Evolutionary conservation across 306 rosid species (phyloP).

Genomic region (Rosa chinensis): DNA sequence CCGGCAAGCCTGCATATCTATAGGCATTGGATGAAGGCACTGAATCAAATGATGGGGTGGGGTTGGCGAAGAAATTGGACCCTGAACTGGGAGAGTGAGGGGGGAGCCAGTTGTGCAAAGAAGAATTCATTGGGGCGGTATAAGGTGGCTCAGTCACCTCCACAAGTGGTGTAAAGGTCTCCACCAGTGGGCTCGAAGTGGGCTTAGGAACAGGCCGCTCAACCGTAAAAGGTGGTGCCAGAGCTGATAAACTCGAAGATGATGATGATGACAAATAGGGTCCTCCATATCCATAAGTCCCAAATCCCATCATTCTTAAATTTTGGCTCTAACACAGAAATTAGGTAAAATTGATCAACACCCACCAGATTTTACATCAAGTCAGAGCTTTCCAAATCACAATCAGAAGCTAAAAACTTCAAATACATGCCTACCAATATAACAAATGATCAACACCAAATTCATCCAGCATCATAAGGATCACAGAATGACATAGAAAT

Average conservation of each 20-base stretch:
- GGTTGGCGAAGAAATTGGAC: constrained; percentile 40
- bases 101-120: constrained; percentile 45
- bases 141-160: constrained; percentile 44
- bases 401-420: constrained; percentile 9
- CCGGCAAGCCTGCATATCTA: constrained; percentile 27
- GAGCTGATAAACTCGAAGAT: constrained; percentile 69
- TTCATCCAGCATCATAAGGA: constrained; percentile 9
- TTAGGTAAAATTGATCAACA: constrained; percentile 36
- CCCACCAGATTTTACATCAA: constrained; percentile 22
- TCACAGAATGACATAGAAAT: not conserved
- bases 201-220: constrained; percentile 42
- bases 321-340: constrained; percentile 19
- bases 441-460: not conserved
- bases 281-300: constrained; percentile 47
- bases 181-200: constrained; percentile 38
- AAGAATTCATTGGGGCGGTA: constrained; percentile 32
- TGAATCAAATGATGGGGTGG: constrained; percentile 38
- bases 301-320: constrained; percentile 58
- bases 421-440: not conserved
- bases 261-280: constrained; percentile 38
- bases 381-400: not conserved
- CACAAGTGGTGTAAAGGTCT: constrained; percentile 5
- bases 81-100: constrained; percentile 28
- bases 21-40: constrained; percentile 31
- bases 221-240: constrained; percentile 76